A percentile compares a stretch with the other conserved stretches of the same genome.
Evolutionary conservation across 495 filamentous ascomycete genomes (phyloP).

Genomic region (Usnea hakonensis): DNA sequence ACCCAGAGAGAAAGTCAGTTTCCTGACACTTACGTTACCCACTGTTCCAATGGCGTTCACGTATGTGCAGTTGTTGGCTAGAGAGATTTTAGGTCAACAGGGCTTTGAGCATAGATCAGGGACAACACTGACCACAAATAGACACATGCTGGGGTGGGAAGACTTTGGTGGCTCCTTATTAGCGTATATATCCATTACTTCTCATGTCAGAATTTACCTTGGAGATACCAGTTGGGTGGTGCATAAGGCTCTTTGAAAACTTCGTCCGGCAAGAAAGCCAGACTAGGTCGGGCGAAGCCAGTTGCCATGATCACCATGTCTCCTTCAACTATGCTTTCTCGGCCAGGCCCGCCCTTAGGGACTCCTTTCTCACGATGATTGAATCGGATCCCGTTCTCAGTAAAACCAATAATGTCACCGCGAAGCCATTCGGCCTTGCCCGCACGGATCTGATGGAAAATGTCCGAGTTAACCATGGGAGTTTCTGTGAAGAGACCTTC

Average conservation of each 20-base stretch:
- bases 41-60: slow-evolving; percentile 66
- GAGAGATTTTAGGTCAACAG: not conserved
- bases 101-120: too few species aligned
- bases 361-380: slow-evolving; percentile 66
- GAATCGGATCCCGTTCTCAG: slow-evolving; percentile 57
- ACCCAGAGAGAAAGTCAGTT: not conserved
- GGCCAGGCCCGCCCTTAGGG: slow-evolving; percentile 63
- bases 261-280: slow-evolving; percentile 64
- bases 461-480: slow-evolving; percentile 77
- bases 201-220: not conserved
- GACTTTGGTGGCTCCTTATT: slow-evolving; percentile 39
- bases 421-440: slow-evolving; percentile 73
- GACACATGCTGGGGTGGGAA: slow-evolving; percentile 56
- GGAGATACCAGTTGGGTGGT: slow-evolving; percentile 79
- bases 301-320: slow-evolving; percentile 82
- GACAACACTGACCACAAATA: slow-evolving; percentile 13
- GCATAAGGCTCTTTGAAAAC: slow-evolving; percentile 63
- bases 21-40: not conserved
- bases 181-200: not conserved
- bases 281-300: slow-evolving; percentile 64
- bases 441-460: slow-evolving; percentile 68
- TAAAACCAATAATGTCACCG: slow-evolving; percentile 64
- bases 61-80: slow-evolving; percentile 78
- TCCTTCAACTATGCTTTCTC: slow-evolving; percentile 51
- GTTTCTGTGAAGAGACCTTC: slow-evolving; percentile 73